Evolutionary conservation across 768 basidiomycete genomes (phyloP).

Genomic region (Gautieria morchelliformis): DNA sequence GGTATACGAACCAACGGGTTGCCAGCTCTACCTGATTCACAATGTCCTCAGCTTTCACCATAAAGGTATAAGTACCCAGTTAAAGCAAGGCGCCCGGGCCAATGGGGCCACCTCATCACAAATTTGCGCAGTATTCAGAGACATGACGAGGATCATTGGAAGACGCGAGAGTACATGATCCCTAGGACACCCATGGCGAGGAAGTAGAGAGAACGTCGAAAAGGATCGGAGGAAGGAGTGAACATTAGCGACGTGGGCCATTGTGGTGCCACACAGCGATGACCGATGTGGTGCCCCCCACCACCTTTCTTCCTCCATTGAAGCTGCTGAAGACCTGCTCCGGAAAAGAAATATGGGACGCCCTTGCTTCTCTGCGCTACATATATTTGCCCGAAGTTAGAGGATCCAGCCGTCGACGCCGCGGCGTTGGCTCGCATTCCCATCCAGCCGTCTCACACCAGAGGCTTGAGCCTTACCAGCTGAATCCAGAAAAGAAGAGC

Average conservation of each 20-base stretch:
- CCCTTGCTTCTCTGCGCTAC: conserved; percentile 38
- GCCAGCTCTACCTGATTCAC: too few species aligned
- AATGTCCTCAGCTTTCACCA: too few species aligned
- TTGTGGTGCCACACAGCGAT: neutral
- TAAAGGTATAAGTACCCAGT: too few species aligned
- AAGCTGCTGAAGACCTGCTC: conserved; percentile 13
- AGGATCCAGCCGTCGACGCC: conserved; percentile 38
- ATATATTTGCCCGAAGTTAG: conserved; percentile 56
- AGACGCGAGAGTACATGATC: too few species aligned
- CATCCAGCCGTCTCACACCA: neutral
- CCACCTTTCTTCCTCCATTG: conserved; percentile 27
- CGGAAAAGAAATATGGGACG: conserved; percentile 27
- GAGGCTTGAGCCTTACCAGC: neutral
- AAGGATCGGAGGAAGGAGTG: neutral
- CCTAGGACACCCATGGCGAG: too few species aligned
- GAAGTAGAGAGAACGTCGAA: neutral
- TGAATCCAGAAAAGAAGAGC: neutral
- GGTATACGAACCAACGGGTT: too few species aligned
- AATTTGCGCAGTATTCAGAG: too few species aligned
- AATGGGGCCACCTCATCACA: too few species aligned
- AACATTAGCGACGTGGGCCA: neutral
- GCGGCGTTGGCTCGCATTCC: neutral
- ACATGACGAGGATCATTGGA: too few species aligned
- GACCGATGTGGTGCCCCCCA: conserved; percentile 22
- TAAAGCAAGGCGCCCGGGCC: too few species aligned